Base-by-base conservation (phyloP, 805 yeast species). In the Ogataea trehaloabstinens region DNA sequence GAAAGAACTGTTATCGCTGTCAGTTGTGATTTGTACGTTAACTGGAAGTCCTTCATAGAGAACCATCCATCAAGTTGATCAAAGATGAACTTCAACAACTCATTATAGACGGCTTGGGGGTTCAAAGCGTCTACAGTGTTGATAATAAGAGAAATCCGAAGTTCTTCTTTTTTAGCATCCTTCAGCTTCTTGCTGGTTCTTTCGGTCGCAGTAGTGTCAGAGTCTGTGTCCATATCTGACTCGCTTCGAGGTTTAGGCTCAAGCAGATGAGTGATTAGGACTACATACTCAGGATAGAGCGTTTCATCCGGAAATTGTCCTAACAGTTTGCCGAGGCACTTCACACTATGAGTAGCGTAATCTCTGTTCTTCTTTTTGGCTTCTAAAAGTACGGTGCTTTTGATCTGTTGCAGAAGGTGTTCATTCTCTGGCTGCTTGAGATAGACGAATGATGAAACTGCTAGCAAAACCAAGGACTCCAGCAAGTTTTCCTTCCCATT, bases 401-500 rank as follows among this genome's bases (percentile, higher is more conserved):
- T 63, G 6, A 84, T 60, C 18, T 49, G 56, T 1, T 56, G 60
- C 22, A 66, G 55, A 5, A 76, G 31, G 0, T 54, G 67, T 22
- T 64, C 53, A 1, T 52, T 39, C 0, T 38, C 34, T 4, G 64
- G 49, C 0, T 41, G 31, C 0, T 35, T 24, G 11, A 80, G 48
- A 31, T 55, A 65, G 0, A 48, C 50, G 33, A 67, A 61, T 6
- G 78, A 69, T 42, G 76, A 77, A 13, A 66, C 52, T 0, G 82
- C 55, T 22, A 85, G 67, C 2, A 76, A 61, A 0, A 85, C 83
- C 38, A 90, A 63, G 0, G 96, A 85, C 25, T 77, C 78, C 15
- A 88, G 65, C 1, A 93, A 73, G 20, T 70, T 60, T 49, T 89
- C 96, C 53, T 91, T 91, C 5, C 97, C 98, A 12, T 72, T 71